Base-by-base conservation (phyloP, 2,329 filamentous ascomycete genomes). In the Geosmithia putterillii region DNA sequence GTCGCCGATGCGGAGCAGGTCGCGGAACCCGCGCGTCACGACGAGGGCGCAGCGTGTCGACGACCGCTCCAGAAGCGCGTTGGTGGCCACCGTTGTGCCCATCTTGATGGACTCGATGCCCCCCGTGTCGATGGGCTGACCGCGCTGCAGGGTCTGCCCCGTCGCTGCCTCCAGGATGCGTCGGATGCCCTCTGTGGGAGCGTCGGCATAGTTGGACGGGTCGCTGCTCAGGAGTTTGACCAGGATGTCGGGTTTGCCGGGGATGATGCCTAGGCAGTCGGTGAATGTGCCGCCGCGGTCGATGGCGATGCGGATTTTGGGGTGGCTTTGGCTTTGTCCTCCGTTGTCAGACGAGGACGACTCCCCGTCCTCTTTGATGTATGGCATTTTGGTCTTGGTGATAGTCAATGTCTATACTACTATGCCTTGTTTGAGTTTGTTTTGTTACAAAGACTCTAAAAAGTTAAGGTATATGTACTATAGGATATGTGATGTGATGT, bases 51-150 rank as follows among this genome's bases (percentile, higher is more conserved):
- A 89, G 51, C 77, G 79, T 63, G 94, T 87, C 38, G 88, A 88
- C 60, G 94, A 95, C 45, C 89, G 71, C 61, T 95, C 89, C 2
- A 95, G 71, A 44, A 95, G 64, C 0, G 89, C 89, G 59, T 95
- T 95, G 1, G 89, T 95, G 7, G 89, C 89, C 10, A 95, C 88
- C 0, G 89, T 95, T 2, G 89, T 95, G 39, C 89, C 89, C 89
- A 95, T 95, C 40, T 89, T 82, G 58, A 95, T 95, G 45, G 83
- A 88, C 52, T 92, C 86, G 52, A 95, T 94, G 54, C 80, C 66
- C 17, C 79, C 76, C 1, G 87, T 95, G 60, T 95, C 87, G 8
- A 95, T 67, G 1, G 83, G 69, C 57, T 88, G 70, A 22, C 86
- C 87, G 41, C 88, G 79, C 3, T 86, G 84, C 39, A 92, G 87